These are phyloP conservation scores for Amanita rimosa DNA, from an alignment of 768 basidiomycete genomes.

Conservation along the genomic window DNA sequence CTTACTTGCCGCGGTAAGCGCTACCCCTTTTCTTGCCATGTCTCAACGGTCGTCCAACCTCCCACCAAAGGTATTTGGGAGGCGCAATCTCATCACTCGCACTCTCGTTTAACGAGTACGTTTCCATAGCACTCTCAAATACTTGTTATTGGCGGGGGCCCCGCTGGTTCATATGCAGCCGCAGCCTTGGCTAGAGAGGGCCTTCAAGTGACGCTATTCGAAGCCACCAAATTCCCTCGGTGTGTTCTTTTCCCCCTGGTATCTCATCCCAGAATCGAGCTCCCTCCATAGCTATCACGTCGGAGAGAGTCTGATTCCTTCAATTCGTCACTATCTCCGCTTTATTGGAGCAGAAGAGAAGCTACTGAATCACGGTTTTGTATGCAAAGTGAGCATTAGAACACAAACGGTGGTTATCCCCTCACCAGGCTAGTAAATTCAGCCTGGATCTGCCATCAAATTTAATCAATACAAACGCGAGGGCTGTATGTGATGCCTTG, in stretches of 20 bases:
- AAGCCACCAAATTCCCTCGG: slow-evolving; percentile 46
- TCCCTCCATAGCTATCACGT: slow-evolving; percentile 34
- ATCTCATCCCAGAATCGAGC: background rate
- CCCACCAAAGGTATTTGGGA: slow-evolving; percentile 17
- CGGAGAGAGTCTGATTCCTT: slow-evolving; percentile 52
- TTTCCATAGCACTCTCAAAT: slow-evolving; percentile 27
- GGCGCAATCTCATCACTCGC: background rate
- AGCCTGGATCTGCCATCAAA: slow-evolving; percentile 56
- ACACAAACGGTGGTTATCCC: background rate
- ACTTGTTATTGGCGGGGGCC: slow-evolving; percentile 41
- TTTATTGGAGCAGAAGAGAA: slow-evolving; percentile 49
- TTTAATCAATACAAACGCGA: slow-evolving; percentile 56
- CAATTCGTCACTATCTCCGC: slow-evolving; percentile 44
- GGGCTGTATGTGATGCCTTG: slow-evolving; percentile 33
- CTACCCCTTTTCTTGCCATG: slow-evolving; percentile 12
- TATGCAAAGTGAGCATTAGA: slow-evolving; percentile 31
- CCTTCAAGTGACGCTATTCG: slow-evolving; percentile 39
- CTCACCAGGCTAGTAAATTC: background rate
- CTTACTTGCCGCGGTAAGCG: slow-evolving; percentile 9
- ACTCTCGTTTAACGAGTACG: slow-evolving; percentile 1
- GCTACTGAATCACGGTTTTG: slow-evolving; percentile 36
- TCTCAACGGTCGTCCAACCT: slow-evolving; percentile 16
- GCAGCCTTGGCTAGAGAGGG: slow-evolving; percentile 46
- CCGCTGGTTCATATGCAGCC: slow-evolving; percentile 47
- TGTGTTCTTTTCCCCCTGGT: slow-evolving; percentile 9